Conservation (phyloP, 305 asterid species). For the Andrographis paniculata region DNA sequence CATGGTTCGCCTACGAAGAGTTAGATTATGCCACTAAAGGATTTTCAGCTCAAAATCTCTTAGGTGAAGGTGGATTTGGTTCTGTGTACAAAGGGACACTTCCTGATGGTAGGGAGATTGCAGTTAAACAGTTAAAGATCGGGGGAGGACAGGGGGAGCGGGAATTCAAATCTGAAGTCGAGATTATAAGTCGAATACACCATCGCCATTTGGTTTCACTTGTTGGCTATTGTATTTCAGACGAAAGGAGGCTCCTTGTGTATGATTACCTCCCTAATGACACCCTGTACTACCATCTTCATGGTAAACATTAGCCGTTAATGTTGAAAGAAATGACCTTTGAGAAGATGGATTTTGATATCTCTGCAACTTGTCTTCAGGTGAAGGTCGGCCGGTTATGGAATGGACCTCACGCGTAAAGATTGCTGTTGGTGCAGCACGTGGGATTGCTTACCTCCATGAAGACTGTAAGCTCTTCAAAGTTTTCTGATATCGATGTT, state of each 20-base stretch:
- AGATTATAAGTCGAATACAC: constrained; percentile 80
- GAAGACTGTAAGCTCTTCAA: constrained; percentile 72
- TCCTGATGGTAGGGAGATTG: constrained; percentile 70
- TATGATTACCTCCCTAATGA: constrained; percentile 81
- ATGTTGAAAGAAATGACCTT: constrained; percentile 9
- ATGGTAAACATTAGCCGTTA: constrained; percentile 41
- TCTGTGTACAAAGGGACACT: constrained; percentile 72
- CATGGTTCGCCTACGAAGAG: constrained; percentile 70
- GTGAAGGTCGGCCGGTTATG: constrained; percentile 53
- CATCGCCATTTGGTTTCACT: constrained; percentile 95
- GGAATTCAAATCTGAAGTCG: constrained; percentile 91
- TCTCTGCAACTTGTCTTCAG: constrained; percentile 28
- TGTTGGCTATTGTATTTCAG: constrained; percentile 85
- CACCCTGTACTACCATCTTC: constrained; percentile 89
- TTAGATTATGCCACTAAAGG: constrained; percentile 56
- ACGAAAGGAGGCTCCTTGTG: constrained; percentile 63
- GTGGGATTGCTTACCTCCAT: constrained; percentile 92
- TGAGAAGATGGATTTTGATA: constrained; percentile 14
- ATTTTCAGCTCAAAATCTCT: constrained; percentile 54
- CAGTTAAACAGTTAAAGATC: constrained; percentile 72
- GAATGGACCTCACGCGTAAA: constrained; percentile 74
- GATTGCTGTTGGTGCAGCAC: constrained; percentile 90
- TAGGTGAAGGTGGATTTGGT: constrained; percentile 94
- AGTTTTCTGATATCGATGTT: too few species aligned
- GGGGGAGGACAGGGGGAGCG: constrained; percentile 92